These are phyloP conservation scores for fission yeast (Schizosaccharomyces pombe) DNA, from an alignment of 805 yeast species.

Conservation along the genomic window DNA sequence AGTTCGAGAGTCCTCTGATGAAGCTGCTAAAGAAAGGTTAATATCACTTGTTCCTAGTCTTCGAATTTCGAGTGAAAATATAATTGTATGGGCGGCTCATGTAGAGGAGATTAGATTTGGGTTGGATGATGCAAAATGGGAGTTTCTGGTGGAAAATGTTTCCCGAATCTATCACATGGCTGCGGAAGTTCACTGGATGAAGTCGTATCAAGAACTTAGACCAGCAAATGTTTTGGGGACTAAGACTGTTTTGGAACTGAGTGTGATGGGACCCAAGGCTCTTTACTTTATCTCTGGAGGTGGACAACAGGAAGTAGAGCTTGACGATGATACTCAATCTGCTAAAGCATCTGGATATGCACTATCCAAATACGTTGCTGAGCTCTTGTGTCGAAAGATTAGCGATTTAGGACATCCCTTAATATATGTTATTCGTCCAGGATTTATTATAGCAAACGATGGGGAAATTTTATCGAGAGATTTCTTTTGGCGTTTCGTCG, in stretches of 20 bases:
- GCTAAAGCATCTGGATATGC: neutral
- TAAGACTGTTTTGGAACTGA: neutral
- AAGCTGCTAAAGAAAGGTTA: neutral
- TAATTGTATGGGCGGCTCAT: neutral
- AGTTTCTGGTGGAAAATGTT: neutral
- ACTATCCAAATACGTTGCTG: neutral
- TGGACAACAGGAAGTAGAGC: neutral
- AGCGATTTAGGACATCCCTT: neutral
- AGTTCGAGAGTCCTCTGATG: neutral
- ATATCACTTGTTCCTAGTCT: neutral
- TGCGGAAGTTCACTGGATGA: conserved; percentile 1
- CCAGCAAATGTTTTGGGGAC: neutral
- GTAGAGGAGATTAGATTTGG: neutral
- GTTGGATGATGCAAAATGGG: neutral
- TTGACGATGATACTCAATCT: neutral
- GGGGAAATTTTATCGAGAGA: neutral
- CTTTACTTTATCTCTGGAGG: conserved; percentile 2
- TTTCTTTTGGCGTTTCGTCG: conserved; percentile 2
- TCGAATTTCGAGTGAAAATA: neutral
- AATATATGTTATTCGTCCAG: conserved; percentile 1
- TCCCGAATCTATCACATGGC: neutral
- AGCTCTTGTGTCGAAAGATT: neutral
- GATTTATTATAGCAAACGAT: neutral
- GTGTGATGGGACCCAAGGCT: neutral
- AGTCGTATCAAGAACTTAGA: neutral